Conservation (phyloP, 2,329 filamentous ascomycete genomes). For the Ophiognomonia clavigignenti-juglandacearum region DNA sequence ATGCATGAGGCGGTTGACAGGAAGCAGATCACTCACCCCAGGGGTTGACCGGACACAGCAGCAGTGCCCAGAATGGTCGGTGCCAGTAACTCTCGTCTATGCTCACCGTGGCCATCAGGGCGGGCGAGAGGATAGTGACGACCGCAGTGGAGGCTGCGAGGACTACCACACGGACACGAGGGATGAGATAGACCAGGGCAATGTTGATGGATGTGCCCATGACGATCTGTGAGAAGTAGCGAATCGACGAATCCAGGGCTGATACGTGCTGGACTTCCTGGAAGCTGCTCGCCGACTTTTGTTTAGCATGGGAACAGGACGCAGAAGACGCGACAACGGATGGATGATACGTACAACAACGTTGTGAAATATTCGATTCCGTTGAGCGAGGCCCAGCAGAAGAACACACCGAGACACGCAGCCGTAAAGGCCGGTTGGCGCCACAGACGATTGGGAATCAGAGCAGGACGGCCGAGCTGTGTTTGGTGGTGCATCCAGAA, state of each 20-base stretch:
- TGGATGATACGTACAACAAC: conserved; percentile 29
- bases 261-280: conserved; percentile 42
- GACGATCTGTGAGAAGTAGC: conserved; percentile 37
- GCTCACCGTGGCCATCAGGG: conserved; percentile 49
- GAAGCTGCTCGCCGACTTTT: conserved; percentile 32
- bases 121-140: conserved; percentile 40
- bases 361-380: conserved; percentile 43
- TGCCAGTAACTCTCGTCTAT: conserved; percentile 47
- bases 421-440: conserved; percentile 48
- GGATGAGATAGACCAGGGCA: conserved; percentile 35
- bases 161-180: conserved; percentile 31
- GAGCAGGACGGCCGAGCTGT: conserved; percentile 39
- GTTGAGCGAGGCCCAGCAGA: conserved; percentile 42
- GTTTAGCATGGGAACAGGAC: too few species aligned
- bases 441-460: conserved; percentile 60
- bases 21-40: conserved; percentile 29
- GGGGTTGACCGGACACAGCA: conserved; percentile 38
- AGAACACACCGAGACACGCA: conserved; percentile 46
- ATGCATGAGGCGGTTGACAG: too few species aligned
- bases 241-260: conserved; percentile 40
- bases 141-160: conserved; percentile 35
- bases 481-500: conserved; percentile 51
- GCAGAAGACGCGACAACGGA: conserved; percentile 24
- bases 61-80: conserved; percentile 36
- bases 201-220: conserved; percentile 15